These are phyloP conservation scores for Triglochin maritima DNA, from an alignment of 106 monocot genomes.

Conservation along the genomic window DNA sequence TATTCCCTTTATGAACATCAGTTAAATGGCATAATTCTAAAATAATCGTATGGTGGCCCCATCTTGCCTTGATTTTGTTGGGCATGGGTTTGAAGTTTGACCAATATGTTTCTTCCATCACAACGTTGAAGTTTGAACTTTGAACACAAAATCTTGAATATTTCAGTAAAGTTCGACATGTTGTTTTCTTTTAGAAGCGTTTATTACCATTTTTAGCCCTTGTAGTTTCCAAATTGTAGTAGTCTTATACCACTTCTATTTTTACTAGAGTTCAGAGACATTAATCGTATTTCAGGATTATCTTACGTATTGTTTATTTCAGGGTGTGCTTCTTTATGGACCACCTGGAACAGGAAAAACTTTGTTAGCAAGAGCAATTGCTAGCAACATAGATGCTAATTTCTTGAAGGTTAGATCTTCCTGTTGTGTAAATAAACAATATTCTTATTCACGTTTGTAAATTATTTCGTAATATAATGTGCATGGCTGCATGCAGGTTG, in stretches of 20 bases:
- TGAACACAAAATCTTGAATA: not conserved
- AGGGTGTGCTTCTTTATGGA: constrained; percentile 94
- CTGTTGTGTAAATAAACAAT: too few species aligned
- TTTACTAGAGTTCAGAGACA: not conserved
- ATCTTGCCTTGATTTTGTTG: too few species aligned
- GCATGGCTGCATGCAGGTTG: constrained; percentile 36
- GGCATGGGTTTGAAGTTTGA: too few species aligned
- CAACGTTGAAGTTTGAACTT: not conserved
- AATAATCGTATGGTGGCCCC: too few species aligned
- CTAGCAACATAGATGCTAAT: constrained; percentile 89
- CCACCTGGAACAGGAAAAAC: constrained; percentile 96
- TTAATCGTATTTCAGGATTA: constrained; percentile 33
- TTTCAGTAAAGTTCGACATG: not conserved
- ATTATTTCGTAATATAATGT: too few species aligned
- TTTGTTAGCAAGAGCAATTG: constrained; percentile 81
- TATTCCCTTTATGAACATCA: too few species aligned
- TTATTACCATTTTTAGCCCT: not conserved
- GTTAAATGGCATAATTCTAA: too few species aligned
- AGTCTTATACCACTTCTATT: too few species aligned
- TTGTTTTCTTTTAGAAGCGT: not conserved
- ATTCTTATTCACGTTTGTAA: too few species aligned
- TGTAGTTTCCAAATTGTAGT: too few species aligned
- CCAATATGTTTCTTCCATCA: too few species aligned
- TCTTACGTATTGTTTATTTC: not conserved
- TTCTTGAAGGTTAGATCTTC: constrained; percentile 54